Percentiles rank a stretch among this genome's conserved stretches.
These are phyloP conservation scores for Phytopythium ostracodes DNA, from an alignment of 352 stramenopile genomes.

Conservation along the genomic window DNA sequence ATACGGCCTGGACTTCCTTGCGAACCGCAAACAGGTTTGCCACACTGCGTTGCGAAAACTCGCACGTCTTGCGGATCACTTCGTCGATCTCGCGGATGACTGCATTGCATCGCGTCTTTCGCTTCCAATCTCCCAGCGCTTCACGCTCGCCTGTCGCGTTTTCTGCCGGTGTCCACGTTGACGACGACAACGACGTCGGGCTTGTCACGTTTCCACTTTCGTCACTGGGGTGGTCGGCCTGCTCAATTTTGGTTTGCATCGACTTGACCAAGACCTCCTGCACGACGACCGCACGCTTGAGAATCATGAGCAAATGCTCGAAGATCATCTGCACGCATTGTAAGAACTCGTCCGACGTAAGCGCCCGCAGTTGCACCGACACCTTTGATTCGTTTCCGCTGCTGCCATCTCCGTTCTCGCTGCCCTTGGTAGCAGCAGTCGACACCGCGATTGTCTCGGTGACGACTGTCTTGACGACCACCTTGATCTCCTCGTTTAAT, in stretches of 20 bases:
- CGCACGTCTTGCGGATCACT: conserved; percentile 79
- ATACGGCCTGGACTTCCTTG: conserved; percentile 84
- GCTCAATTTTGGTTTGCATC: conserved; percentile 72
- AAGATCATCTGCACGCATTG: conserved; percentile 90
- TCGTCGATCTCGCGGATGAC: conserved; percentile 85
- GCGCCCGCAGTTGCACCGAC: conserved; percentile 68
- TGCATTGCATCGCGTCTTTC: conserved; percentile 60
- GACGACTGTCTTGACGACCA: conserved; percentile 87
- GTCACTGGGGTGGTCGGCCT: conserved; percentile 8
- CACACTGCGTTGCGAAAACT: conserved; percentile 84
- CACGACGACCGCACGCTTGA: conserved; percentile 76
- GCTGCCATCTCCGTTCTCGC: conserved; percentile 2
- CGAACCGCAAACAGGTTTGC: conserved; percentile 84
- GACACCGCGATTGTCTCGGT: conserved; percentile 83
- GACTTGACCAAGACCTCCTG: conserved; percentile 63
- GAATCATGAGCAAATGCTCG: conserved; percentile 78
- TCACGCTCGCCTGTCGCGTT: conserved; percentile 43
- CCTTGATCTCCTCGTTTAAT: conserved; percentile 82
- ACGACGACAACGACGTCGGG: conserved; percentile 11
- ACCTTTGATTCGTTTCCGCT: conserved; percentile 64
- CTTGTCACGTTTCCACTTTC: conserved; percentile 7
- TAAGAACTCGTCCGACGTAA: conserved; percentile 83
- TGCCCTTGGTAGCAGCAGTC: conserved; percentile 33
- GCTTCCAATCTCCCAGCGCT: conserved; percentile 68
- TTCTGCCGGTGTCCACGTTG: conserved; percentile 38